Conservation (phyloP, 441 rosid species). For the Croton laevigatus region DNA sequence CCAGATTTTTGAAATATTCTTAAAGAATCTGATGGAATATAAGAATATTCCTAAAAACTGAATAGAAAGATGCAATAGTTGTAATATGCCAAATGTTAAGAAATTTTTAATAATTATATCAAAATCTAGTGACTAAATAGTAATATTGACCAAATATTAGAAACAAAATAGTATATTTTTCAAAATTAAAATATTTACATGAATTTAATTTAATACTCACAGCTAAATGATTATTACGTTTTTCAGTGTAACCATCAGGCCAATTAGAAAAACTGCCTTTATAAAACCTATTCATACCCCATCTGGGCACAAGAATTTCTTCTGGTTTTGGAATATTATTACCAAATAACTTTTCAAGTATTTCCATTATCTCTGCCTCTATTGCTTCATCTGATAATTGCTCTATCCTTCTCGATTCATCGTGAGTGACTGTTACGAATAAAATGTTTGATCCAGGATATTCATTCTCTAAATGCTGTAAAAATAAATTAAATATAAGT, state of each 20-base stretch:
- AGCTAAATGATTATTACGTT: slow-evolving; percentile 24
- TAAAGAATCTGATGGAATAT: too few species aligned
- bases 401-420: slow-evolving; percentile 39
- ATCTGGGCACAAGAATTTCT: slow-evolving; percentile 34
- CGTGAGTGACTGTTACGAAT: slow-evolving; percentile 31
- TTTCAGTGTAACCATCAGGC: slow-evolving; percentile 20
- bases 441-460: slow-evolving; percentile 34
- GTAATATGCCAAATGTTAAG: too few species aligned
- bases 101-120: too few species aligned
- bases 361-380: slow-evolving; percentile 29
- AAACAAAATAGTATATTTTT: too few species aligned
- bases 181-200: neutral
- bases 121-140: too few species aligned
- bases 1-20: too few species aligned
- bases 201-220: slow-evolving; percentile 14
- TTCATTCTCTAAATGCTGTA: slow-evolving; percentile 39
- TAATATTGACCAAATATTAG: too few species aligned
- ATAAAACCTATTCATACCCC: slow-evolving; percentile 34
- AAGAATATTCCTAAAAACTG: too few species aligned
- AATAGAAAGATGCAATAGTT: too few species aligned
- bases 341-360: slow-evolving; percentile 33
- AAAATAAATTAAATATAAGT: too few species aligned
- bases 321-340: slow-evolving; percentile 28
- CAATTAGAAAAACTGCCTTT: slow-evolving; percentile 33
- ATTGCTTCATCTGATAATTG: slow-evolving; percentile 26